Conservation (phyloP, 805 yeast genomes). For the Candida hungchunana region DNA sequence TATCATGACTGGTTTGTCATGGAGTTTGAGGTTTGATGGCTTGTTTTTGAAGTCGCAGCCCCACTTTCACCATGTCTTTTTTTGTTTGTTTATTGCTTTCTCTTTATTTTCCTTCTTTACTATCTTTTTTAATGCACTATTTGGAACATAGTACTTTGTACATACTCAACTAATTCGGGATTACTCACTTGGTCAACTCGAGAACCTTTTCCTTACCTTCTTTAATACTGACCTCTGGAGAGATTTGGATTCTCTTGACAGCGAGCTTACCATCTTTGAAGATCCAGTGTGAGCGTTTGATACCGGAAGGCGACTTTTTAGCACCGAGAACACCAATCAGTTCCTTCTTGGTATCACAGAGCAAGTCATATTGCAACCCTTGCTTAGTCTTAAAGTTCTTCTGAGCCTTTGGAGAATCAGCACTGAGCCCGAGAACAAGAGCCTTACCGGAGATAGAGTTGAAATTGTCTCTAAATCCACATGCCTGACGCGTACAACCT, state of each 20-base stretch:
- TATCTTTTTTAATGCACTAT: slow-evolving; percentile 5
- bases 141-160: too few species aligned
- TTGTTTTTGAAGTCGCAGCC: neutral
- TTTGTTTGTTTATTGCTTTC: neutral
- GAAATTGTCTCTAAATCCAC: slow-evolving; percentile 75
- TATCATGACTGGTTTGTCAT: slow-evolving; percentile 27
- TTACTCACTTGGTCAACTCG: slow-evolving; percentile 29
- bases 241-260: slow-evolving; percentile 34
- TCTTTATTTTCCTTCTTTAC: neutral
- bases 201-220: slow-evolving; percentile 57
- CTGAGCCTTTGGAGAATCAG: slow-evolving; percentile 79
- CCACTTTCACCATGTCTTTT: neutral
- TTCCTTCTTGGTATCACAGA: slow-evolving; percentile 70
- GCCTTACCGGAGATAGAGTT: slow-evolving; percentile 50
- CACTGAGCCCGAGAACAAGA: slow-evolving; percentile 73
- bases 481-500: slow-evolving; percentile 94
- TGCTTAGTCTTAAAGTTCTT: slow-evolving; percentile 71
- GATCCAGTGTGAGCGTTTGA: slow-evolving; percentile 89
- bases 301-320: slow-evolving; percentile 70
- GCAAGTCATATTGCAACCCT: slow-evolving; percentile 63
- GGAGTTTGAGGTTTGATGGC: slow-evolving; percentile 26
- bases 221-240: slow-evolving; percentile 54
- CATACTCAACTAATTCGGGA: too few species aligned
- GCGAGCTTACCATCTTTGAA: slow-evolving; percentile 70
- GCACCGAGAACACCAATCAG: slow-evolving; percentile 79